Base-by-base conservation (phyloP, 2,329 filamentous ascomycete genomes). In the Phialemoniopsis sp. region DNA sequence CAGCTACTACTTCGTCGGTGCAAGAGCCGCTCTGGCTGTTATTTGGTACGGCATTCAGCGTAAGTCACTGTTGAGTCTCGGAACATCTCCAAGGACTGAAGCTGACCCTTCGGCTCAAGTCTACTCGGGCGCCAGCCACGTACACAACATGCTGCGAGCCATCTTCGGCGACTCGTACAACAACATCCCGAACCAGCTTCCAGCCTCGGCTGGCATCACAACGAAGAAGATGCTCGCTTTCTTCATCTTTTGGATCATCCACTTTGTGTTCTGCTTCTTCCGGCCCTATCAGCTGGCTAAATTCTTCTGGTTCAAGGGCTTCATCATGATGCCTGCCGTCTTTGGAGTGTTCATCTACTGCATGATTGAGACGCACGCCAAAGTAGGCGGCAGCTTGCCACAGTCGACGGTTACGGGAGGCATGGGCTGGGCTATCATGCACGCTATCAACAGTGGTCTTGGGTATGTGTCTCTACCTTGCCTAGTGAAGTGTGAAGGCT, bases 231-330 rank as follows among this genome's bases (percentile, higher is more conserved):
- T 67, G 56, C 51, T 61, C 32, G 53, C 57, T 2, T 63, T 61
- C 38, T 60, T 65, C 39, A 46, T 64, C 14, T 61, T 57, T 42
- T 66, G 62, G 62, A 42, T 60, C 26, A 49, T 64, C 37, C 62
- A 65, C 40, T 40, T 65, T 30, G 56, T 65, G 4, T 66, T 71
- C 45, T 59, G 59, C 15, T 56, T 62, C 30, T 59, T 69, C 42
- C 56, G 66, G 13, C 67, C 68, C 10, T 66, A 70, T 46, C 63
- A 70, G 46, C 47, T 70, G 14, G 50, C 57, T n/a, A 54, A 52
- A 37, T 67, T 71, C 52, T 72, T 70, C 54, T 63, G 59, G 49
- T 58, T 68, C 54, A 70, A 70, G 45, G 58, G 55, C 6, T 51
- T 61, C 29, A 57, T 68, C 43, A 59, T 62, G 29, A 43, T 65